phyloP scores from a whole-genome alignment of 2,329 filamentous ascomycete genomes.

The Tolypocladium guangdongense region DNA sequence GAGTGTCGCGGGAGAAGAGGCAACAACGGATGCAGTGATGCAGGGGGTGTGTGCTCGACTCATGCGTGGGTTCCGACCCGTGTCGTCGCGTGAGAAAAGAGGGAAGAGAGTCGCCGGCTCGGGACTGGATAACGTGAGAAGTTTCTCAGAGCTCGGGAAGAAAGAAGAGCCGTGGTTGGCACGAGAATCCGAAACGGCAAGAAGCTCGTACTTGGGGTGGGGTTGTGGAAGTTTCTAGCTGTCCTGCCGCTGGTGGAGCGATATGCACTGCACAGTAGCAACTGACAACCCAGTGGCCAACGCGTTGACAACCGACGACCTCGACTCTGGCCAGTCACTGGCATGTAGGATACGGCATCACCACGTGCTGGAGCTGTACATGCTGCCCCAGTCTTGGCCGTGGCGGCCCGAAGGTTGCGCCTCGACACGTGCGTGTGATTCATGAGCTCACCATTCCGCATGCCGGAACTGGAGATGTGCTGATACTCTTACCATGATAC shows the following conservation, averaged over 20 bases:
- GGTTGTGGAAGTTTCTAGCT: conserved; percentile 13
- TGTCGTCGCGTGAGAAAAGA: neutral
- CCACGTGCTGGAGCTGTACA: neutral
- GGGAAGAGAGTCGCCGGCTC: neutral
- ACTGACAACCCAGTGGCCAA: too few species aligned
- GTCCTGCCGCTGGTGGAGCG: neutral
- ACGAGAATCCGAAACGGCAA: neutral
- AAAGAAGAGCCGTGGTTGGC: neutral
- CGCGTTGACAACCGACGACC: too few species aligned
- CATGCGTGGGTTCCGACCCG: neutral
- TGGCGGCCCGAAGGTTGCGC: neutral
- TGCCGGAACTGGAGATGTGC: too few species aligned
- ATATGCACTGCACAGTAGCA: too few species aligned
- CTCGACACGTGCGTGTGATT: neutral
- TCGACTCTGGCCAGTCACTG: neutral
- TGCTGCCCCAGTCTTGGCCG: neutral
- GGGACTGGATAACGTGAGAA: too few species aligned
- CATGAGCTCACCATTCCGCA: neutral
- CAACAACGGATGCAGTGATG: neutral
- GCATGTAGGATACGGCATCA: neutral
- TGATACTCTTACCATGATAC: neutral
- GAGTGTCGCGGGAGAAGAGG: neutral
- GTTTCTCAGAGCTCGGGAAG: too few species aligned
- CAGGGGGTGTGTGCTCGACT: neutral
- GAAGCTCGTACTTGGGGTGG: neutral